These are phyloP conservation scores for Rhododendron henanense DNA, from an alignment of 148 eudicot genomes.

Conservation along the genomic window DNA sequence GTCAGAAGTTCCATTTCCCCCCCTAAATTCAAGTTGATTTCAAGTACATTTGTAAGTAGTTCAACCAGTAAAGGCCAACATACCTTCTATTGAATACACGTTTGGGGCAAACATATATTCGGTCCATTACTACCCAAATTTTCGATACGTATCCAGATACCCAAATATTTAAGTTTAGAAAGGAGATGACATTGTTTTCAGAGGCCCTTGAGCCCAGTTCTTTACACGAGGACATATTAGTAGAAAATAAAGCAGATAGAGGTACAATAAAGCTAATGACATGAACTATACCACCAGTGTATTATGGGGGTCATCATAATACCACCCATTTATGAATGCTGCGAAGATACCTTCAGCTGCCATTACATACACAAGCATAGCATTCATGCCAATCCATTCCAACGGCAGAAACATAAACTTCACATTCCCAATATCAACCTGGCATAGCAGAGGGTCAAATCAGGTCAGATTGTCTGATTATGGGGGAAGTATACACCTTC, in stretches of 20 bases:
- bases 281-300: conserved; percentile 65
- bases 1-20: neutral
- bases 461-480: neutral
- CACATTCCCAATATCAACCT: conserved; percentile 65
- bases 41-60: neutral
- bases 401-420: conserved; percentile 57
- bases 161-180: neutral
- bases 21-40: neutral
- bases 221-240: neutral
- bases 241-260: neutral
- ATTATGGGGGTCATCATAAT: conserved; percentile 60
- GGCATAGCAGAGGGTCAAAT: conserved; percentile 14
- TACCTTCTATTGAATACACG: neutral
- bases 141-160: neutral
- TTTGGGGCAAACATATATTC: neutral
- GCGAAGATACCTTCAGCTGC: conserved; percentile 85
- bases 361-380: conserved; percentile 90
- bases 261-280: neutral
- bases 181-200: neutral
- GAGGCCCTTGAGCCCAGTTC: neutral
- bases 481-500: neutral
- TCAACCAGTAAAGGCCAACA: neutral
- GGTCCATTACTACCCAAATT: neutral
- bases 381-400: conserved; percentile 98
- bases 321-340: conserved; percentile 91